Percentiles rank a stretch among this genome's conserved stretches.
Evolutionary conservation across 495 filamentous ascomycete genomes (phyloP).

Genomic region (Neurospora sublineolata): DNA sequence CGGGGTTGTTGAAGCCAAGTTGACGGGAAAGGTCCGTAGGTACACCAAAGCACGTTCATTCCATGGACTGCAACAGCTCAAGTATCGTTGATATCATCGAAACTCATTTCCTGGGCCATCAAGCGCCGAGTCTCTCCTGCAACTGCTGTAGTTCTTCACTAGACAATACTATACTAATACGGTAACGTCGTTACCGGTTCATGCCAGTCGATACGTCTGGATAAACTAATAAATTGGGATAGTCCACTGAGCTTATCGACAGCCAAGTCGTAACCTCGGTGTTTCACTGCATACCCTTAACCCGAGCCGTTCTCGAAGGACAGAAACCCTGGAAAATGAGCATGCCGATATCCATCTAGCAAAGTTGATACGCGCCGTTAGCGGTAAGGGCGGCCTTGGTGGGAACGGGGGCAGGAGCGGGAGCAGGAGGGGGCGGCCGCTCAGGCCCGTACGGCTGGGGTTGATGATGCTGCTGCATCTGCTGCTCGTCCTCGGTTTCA

Average conservation of each 20-base stretch:
- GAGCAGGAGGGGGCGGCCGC: conserved; percentile 45
- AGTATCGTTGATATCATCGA: background rate
- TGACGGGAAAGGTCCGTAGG: background rate
- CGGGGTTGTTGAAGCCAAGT: background rate
- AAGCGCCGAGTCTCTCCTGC: background rate
- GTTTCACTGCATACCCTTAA: background rate
- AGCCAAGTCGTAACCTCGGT: background rate
- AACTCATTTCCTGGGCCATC: background rate
- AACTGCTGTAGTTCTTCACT: background rate
- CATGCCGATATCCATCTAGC: background rate
- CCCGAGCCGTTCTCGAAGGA: background rate
- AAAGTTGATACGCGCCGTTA: conserved; percentile 3
- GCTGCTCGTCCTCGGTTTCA: conserved; percentile 57
- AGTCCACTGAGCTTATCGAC: background rate
- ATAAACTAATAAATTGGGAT: background rate
- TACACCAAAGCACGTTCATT: background rate
- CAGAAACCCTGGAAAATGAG: background rate
- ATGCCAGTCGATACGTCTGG: background rate
- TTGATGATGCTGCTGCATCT: conserved; percentile 41
- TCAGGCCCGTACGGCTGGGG: conserved; percentile 41
- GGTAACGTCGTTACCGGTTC: background rate
- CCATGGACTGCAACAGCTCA: background rate
- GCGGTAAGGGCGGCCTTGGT: conserved; percentile 16
- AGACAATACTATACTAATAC: background rate
- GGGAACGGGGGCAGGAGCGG: conserved; percentile 23